A percentile compares a stretch with the other conserved stretches of the same genome.
phyloP scores from a whole-genome alignment of 2,329 filamentous ascomycete genomes.

The Penicillium sp. region DNA sequence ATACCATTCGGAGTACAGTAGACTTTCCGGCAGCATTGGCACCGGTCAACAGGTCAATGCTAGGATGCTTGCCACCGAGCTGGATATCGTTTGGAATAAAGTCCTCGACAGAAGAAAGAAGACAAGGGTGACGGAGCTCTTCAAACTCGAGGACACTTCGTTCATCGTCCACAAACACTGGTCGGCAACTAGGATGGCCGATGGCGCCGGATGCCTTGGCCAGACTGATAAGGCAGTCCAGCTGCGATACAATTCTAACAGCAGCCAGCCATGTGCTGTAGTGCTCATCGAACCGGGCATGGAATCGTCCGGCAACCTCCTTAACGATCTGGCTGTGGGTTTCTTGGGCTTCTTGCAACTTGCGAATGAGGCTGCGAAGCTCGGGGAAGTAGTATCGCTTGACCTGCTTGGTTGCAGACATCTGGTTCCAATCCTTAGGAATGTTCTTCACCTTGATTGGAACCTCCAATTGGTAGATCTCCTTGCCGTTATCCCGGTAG shows the following conservation, averaged over 20 bases:
- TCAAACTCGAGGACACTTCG: slow-evolving; percentile 87
- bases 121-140: slow-evolving; percentile 91
- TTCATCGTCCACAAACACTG: slow-evolving; percentile 79
- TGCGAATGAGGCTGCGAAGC: slow-evolving; percentile 75
- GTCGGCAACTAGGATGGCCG: slow-evolving; percentile 83
- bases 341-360: slow-evolving; percentile 91
- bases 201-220: slow-evolving; percentile 82
- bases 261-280: slow-evolving; percentile 83
- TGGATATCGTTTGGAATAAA: slow-evolving; percentile 96
- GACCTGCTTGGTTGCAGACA: slow-evolving; percentile 87
- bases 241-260: slow-evolving; percentile 84
- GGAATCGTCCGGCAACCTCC: slow-evolving; percentile 80
- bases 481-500: slow-evolving; percentile 86
- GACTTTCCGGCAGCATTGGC: slow-evolving; percentile 98
- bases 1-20: slow-evolving; percentile 88
- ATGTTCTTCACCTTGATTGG: slow-evolving; percentile 78
- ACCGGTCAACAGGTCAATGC: slow-evolving; percentile 88
- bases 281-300: slow-evolving; percentile 80
- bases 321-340: slow-evolving; percentile 88
- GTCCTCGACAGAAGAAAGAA: slow-evolving; percentile 81
- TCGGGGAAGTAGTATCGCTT: slow-evolving; percentile 93
- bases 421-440: slow-evolving; percentile 86
- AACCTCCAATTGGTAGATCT: slow-evolving; percentile 93
- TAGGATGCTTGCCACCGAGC: slow-evolving; percentile 75
- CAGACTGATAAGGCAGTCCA: slow-evolving; percentile 91